Conservation (phyloP, 2,329 filamentous ascomycete species). For the Aspergillus brunneoviolaceus region DNA sequence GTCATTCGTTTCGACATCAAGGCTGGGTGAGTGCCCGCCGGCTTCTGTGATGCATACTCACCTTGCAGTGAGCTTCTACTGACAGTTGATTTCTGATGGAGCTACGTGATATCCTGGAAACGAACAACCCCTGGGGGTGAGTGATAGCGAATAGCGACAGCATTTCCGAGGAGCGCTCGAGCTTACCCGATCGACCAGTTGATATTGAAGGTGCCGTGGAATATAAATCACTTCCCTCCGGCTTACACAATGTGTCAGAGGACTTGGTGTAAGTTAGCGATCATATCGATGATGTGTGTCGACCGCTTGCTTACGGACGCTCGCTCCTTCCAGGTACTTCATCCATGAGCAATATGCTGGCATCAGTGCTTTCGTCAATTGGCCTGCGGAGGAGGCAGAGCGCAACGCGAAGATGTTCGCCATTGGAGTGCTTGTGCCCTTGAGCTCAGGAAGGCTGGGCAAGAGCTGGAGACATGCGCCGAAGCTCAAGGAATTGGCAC, state of each 20-base stretch:
- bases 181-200: constrained; percentile 37
- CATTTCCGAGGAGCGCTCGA: constrained; percentile 4
- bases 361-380: constrained; percentile 87
- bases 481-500: constrained; percentile 70
- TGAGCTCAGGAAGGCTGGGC: constrained; percentile 81
- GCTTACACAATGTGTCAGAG: constrained; percentile 80
- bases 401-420: constrained; percentile 91
- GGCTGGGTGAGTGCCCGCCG: constrained; percentile 63
- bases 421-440: constrained; percentile 81
- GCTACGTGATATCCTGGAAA: constrained; percentile 86
- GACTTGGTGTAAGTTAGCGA: constrained; percentile 64
- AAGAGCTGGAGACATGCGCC: constrained; percentile 86
- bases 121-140: constrained; percentile 66
- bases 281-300: neutral
- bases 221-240: constrained; percentile 93
- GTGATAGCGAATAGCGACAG: constrained; percentile 16
- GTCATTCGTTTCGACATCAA: constrained; percentile 91
- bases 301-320: constrained; percentile 11
- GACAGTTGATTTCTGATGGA: constrained; percentile 27
- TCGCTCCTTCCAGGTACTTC: constrained; percentile 70
- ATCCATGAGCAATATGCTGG: constrained; percentile 82
- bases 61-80: neutral
- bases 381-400: constrained; percentile 71
- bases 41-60: neutral
- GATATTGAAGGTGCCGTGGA: constrained; percentile 82